phyloP scores from a whole-genome alignment of 768 basidiomycete species.

The Lentinula boryana region DNA sequence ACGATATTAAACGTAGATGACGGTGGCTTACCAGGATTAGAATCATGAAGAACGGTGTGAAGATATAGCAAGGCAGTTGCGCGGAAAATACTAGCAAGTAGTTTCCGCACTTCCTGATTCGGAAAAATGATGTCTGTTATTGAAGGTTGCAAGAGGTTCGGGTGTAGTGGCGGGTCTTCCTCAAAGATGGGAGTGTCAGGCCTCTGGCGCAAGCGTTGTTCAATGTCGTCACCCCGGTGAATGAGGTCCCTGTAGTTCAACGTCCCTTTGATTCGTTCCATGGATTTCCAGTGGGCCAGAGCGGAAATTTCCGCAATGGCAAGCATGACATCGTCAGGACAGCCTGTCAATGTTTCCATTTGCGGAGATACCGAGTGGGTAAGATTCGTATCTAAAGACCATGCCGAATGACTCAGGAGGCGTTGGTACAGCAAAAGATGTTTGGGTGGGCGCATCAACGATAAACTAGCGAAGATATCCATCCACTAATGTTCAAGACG shows the following conservation, averaged over 20 bases:
- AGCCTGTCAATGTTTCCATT: constrained; percentile 69
- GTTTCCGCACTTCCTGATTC: constrained; percentile 38
- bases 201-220: constrained; percentile 52
- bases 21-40: constrained; percentile 56
- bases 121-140: constrained; percentile 23
- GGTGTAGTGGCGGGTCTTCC: constrained; percentile 33
- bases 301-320: constrained; percentile 71
- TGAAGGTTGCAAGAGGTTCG: constrained; percentile 27
- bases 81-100: constrained; percentile 53
- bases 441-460: constrained; percentile 53
- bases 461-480: constrained; percentile 69
- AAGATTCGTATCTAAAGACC: constrained; percentile 35
- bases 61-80: constrained; percentile 65
- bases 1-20: neutral
- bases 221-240: constrained; percentile 64
- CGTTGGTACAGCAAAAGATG: constrained; percentile 63
- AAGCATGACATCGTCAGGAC: constrained; percentile 73
- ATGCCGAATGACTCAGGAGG: constrained; percentile 48
- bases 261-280: constrained; percentile 55
- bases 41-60: constrained; percentile 63
- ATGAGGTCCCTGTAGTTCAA: constrained; percentile 74
- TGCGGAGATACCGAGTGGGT: constrained; percentile 38
- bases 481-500: constrained; percentile 49
- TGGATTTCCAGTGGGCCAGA: constrained; percentile 69
- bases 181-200: constrained; percentile 23